phyloP scores from a whole-genome alignment of 805 yeast genomes.

The Candida incommunis region DNA sequence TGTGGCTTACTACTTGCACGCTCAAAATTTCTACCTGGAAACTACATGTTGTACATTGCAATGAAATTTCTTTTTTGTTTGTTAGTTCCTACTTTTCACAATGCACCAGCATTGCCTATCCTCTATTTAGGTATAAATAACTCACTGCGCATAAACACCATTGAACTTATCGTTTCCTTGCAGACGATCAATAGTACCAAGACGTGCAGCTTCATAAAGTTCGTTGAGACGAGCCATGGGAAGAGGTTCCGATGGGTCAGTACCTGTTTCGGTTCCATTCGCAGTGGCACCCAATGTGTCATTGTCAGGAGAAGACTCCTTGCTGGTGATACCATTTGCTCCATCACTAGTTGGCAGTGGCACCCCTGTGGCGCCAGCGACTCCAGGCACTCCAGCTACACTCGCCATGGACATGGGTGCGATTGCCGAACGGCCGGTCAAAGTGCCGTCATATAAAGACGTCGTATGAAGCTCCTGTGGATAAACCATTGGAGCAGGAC shows the following conservation, averaged over 20 bases:
- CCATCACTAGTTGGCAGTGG: neutral
- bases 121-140: neutral
- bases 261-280: conserved; percentile 14
- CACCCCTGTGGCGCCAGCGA: neutral
- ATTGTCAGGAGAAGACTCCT: too few relatives aligned
- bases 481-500: conserved; percentile 21
- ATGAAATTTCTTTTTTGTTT: too few relatives aligned
- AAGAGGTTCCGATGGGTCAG: conserved; percentile 23
- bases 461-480: conserved; percentile 21
- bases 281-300: conserved; percentile 7
- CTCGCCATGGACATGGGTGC: neutral
- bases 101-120: neutral
- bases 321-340: neutral
- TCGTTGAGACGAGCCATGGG: conserved; percentile 34
- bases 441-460: conserved; percentile 13
- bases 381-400: neutral
- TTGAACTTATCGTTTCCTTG: conserved; percentile 33
- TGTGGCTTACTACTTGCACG: too few relatives aligned
- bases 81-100: neutral
- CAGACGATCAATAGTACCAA: conserved; percentile 38
- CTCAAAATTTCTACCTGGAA: too few relatives aligned
- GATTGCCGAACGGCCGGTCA: neutral
- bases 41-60: too few relatives aligned
- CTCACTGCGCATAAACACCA: conserved; percentile 26
- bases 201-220: conserved; percentile 39